phyloP scores from a whole-genome alignment of 202 grass and related monocot species.

The Panicum hallii region DNA sequence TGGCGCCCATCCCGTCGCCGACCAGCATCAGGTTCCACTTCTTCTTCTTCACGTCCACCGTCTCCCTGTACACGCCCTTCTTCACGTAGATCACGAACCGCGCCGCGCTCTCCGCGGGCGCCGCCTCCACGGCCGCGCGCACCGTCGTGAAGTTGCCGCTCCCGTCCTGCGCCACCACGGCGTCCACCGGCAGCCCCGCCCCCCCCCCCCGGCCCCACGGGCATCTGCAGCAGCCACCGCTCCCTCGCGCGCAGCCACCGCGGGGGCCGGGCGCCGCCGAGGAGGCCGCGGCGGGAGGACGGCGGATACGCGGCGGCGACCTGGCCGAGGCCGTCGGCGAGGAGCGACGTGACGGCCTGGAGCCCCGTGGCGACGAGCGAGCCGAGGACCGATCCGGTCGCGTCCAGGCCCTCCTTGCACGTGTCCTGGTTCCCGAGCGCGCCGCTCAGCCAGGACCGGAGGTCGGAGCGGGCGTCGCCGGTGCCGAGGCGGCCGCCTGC shows the following conservation, averaged over 20 bases:
- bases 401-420: slow-evolving; percentile 80
- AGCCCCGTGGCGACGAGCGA: slow-evolving; percentile 54
- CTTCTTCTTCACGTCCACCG: slow-evolving; percentile 83
- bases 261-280: slow-evolving; percentile 42
- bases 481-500: slow-evolving; percentile 48
- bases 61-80: slow-evolving; percentile 79
- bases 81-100: slow-evolving; percentile 82
- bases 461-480: slow-evolving; percentile 55
- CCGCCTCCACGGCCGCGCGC: slow-evolving; percentile 58
- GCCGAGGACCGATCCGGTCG: slow-evolving; percentile 50
- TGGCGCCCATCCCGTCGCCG: slow-evolving; percentile 74
- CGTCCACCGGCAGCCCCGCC: slow-evolving; percentile 51
- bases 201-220: slow-evolving; percentile 21
- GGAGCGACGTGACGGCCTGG: slow-evolving; percentile 63
- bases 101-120: slow-evolving; percentile 49
- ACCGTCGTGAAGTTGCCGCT: slow-evolving; percentile 71
- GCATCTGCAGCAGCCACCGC: slow-evolving; percentile 56
- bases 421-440: slow-evolving; percentile 87
- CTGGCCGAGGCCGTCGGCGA: slow-evolving; percentile 60
- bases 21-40: slow-evolving; percentile 87
- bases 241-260: slow-evolving; percentile 58
- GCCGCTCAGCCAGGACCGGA: slow-evolving; percentile 80
- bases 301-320: slow-evolving; percentile 18
- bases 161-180: slow-evolving; percentile 81
- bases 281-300: neutral